A percentile compares a stretch with the other conserved stretches of the same genome.
These are phyloP conservation scores for Cryphonectria nitschkei DNA, from an alignment of 2,329 filamentous ascomycete species.

Conservation along the genomic window DNA sequence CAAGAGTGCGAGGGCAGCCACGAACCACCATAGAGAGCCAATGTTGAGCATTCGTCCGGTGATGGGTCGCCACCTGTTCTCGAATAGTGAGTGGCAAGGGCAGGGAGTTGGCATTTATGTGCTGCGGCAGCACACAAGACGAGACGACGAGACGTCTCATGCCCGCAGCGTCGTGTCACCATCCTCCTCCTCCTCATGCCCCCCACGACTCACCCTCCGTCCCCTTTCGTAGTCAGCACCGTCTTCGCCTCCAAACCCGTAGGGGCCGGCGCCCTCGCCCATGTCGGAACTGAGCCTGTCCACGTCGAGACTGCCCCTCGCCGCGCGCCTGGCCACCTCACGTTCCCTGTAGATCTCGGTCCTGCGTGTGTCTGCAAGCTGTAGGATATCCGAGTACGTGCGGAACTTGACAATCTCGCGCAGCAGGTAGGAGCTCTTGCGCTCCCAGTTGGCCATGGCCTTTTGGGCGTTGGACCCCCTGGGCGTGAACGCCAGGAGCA, in stretches of 20 bases:
- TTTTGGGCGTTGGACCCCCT: conserved; percentile 78
- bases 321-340: conserved; percentile 54
- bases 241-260: conserved; percentile 17
- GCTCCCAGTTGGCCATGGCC: conserved; percentile 96
- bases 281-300: conserved; percentile 37
- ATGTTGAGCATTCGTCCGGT: not conserved
- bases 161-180: conserved; percentile 18
- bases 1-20: not conserved
- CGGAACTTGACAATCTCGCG: conserved; percentile 95
- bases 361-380: conserved; percentile 70
- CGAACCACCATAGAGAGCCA: not conserved
- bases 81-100: too few relatives aligned
- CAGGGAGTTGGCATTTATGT: not conserved
- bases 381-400: conserved; percentile 88
- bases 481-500: conserved; percentile 88
- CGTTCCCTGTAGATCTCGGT: conserved; percentile 71
- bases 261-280: conserved; percentile 30
- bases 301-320: conserved; percentile 50
- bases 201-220: not conserved
- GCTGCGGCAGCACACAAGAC: not conserved
- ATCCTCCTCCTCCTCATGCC: conserved; percentile 17
- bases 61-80: not conserved
- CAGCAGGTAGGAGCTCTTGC: conserved; percentile 88
- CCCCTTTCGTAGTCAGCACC: not conserved
- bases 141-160: not conserved